Evolutionary conservation across 352 stramenopile species (phyloP).

Genomic region (Globisporangium radiosum): DNA sequence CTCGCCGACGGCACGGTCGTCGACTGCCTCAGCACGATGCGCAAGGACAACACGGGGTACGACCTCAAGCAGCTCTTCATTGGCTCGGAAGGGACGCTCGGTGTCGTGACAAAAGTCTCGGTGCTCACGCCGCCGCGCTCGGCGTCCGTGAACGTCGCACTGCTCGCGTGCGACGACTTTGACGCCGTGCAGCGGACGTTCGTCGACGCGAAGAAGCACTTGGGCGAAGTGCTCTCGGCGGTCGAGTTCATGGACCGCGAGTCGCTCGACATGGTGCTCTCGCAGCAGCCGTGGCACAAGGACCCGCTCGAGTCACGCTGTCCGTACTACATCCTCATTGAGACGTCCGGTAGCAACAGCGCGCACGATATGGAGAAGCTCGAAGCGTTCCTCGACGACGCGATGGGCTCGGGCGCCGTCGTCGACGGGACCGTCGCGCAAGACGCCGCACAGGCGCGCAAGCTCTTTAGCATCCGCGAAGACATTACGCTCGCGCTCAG

Average conservation of each 20-base stretch:
- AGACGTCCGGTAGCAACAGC: conserved; percentile 91
- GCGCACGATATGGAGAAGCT: conserved; percentile 92
- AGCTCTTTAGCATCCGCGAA: conserved; percentile 95
- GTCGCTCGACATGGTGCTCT: conserved; percentile 84
- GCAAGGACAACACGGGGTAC: conserved; percentile 98
- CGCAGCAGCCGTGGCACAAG: conserved; percentile 57
- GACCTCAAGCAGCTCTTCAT: conserved; percentile 97
- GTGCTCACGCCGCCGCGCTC: conserved; percentile 66
- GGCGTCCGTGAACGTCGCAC: conserved; percentile 78
- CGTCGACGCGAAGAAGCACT: conserved; percentile 72
- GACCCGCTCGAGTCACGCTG: conserved; percentile 58
- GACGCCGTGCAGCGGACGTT: conserved; percentile 75
- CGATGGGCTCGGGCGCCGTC: conserved; percentile 66
- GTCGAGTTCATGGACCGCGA: conserved; percentile 95
- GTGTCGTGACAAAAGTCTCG: conserved; percentile 92
- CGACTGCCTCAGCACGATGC: conserved; percentile 88
- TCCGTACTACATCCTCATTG: conserved; percentile 94
- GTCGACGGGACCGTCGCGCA: conserved; percentile 91
- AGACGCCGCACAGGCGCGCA: conserved; percentile 84
- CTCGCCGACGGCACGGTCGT: conserved; percentile 88
- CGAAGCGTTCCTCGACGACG: conserved; percentile 72
- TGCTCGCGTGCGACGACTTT: conserved; percentile 90
- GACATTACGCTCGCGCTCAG: conserved; percentile 88
- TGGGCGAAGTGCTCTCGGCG: conserved; percentile 93
- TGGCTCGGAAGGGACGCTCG: conserved; percentile 94